These are phyloP conservation scores for Emmonsiellopsis sp. DNA, from an alignment of 2,329 filamentous ascomycete species.

Conservation along the genomic window DNA sequence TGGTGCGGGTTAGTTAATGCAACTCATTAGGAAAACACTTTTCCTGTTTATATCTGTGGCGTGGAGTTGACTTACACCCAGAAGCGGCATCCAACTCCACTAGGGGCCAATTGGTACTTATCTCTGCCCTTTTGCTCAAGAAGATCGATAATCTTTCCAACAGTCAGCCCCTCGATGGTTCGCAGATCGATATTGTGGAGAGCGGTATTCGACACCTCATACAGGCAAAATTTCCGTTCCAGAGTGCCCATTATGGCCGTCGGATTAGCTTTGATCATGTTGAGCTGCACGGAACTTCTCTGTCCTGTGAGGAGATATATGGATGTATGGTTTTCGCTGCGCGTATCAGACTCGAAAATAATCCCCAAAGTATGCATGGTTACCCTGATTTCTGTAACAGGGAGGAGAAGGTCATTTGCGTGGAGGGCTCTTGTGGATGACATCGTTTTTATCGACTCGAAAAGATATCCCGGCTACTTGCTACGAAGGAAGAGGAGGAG, in stretches of 20 bases:
- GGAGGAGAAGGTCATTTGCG: not conserved
- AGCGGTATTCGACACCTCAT: not conserved
- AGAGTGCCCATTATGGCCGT: not conserved
- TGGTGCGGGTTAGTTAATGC: not conserved
- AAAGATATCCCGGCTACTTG: no score
- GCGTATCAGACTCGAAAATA: not conserved
- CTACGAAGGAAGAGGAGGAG: no score
- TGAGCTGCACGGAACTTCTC: not conserved
- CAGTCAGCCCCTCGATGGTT: not conserved
- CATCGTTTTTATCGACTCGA: no score
- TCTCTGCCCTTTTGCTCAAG: not conserved
- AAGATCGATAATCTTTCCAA: not conserved
- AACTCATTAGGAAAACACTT: not conserved
- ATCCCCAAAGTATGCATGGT: not conserved
- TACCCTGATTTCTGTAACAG: not conserved
- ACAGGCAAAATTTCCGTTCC: not conserved
- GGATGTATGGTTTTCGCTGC: not conserved
- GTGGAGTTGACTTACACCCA: not conserved
- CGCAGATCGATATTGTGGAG: not conserved
- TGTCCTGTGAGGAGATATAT: not conserved
- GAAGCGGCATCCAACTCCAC: slow-evolving; percentile 3
- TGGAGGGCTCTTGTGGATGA: not conserved
- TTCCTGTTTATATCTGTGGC: not conserved
- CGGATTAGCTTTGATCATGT: not conserved
- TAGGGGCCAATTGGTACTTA: slow-evolving; percentile 1